These are phyloP conservation scores for Galerina sulciceps DNA, from an alignment of 768 basidiomycete species.

Conservation along the genomic window DNA sequence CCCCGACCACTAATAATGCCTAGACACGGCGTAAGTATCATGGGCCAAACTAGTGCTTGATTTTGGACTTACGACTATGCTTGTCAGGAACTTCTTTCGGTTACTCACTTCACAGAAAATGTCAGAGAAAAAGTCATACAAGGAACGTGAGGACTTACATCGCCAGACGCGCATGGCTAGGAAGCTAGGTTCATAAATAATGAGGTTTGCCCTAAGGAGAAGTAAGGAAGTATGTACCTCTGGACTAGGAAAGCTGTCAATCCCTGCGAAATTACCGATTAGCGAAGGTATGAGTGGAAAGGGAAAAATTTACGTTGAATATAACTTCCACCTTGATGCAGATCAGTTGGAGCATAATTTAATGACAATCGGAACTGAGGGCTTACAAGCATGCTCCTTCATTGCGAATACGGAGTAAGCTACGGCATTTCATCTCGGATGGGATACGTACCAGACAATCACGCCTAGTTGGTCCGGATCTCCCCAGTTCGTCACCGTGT, in stretches of 20 bases:
- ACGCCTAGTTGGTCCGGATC: conserved; percentile 15
- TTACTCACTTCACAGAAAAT: conserved; percentile 27
- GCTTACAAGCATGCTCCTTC: conserved; percentile 28
- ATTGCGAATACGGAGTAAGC: neutral
- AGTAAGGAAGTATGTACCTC: conserved; percentile 18
- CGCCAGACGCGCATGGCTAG: conserved; percentile 31
- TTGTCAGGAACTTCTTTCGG: conserved; percentile 23
- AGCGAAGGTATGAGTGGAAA: neutral
- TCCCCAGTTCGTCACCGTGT: conserved; percentile 27
- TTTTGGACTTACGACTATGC: conserved; percentile 16
- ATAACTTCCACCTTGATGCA: conserved; percentile 26
- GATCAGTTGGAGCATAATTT: neutral
- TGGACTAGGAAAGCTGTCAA: conserved; percentile 32
- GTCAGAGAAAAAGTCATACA: neutral
- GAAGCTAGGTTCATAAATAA: conserved; percentile 22
- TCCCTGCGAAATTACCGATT: conserved; percentile 14
- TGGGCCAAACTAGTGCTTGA: neutral
- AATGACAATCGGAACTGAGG: neutral
- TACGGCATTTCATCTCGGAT: neutral
- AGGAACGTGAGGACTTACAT: conserved; percentile 19
- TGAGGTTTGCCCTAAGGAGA: too few species aligned
- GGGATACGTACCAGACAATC: conserved; percentile 23
- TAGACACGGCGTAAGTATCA: neutral
- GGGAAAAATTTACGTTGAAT: conserved; percentile 22
- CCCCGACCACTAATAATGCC: conserved; percentile 25